phyloP scores from a whole-genome alignment of 257 asterid species.

The Solanum chmielewskii region DNA sequence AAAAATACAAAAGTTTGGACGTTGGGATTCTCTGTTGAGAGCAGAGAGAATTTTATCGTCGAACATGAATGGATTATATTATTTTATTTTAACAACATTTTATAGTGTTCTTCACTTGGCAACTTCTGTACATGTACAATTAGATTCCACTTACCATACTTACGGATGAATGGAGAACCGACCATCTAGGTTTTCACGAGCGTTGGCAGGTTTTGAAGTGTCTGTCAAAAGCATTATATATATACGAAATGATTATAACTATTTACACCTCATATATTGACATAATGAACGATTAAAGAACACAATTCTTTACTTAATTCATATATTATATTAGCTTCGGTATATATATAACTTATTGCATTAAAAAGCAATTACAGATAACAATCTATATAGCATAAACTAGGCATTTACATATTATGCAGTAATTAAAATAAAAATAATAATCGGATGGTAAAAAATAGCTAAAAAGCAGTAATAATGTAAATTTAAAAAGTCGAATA shows the following conservation, averaged over 20 bases:
- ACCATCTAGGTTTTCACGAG: too few relatives aligned
- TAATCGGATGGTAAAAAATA: background rate
- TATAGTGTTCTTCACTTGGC: background rate
- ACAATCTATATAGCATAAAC: background rate
- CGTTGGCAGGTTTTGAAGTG: too few relatives aligned
- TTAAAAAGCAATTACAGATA: background rate
- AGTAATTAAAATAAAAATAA: background rate
- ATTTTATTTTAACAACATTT: background rate
- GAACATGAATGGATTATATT: background rate
- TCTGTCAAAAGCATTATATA: too few relatives aligned
- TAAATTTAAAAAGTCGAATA: background rate
- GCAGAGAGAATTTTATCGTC: background rate
- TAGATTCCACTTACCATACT: background rate
- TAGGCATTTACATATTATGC: background rate
- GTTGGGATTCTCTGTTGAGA: background rate
- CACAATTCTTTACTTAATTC: too few relatives aligned
- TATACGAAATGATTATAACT: too few relatives aligned
- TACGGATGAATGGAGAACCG: background rate
- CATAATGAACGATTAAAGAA: too few relatives aligned
- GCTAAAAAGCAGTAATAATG: background rate
- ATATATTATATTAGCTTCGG: too few relatives aligned
- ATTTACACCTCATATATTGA: rapidly evolving
- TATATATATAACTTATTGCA: background rate
- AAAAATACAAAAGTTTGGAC: background rate
- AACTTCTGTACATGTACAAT: background rate